Base-by-base conservation (phyloP, 768 basidiomycete species). In the Mycena latifolia region DNA sequence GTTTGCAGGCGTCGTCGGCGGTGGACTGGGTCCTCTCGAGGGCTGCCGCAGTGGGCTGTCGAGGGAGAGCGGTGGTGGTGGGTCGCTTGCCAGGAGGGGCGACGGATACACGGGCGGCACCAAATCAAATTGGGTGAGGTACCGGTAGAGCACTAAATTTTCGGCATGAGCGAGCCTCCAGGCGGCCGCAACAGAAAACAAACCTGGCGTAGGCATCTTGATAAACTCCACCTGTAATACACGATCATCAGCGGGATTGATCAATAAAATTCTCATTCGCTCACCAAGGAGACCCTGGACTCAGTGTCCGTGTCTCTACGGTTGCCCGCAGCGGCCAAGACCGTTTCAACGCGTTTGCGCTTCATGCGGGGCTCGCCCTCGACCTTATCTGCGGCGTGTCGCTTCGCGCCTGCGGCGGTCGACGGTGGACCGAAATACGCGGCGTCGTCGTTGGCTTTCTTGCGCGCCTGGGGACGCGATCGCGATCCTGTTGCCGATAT, bases 361-460 rank as follows among this genome's bases (percentile, higher is more conserved):
- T 94, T 93, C 57, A 84, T 82, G 53, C 92, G 82, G 18, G 89
- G 88, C 69, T 93, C 92, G n/a, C 90, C 90, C 10, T 93, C 91
- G 27, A 80, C 84, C 71, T 88, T 86, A 55, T 93, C 92, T 20
- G 73, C 79, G 0, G 91, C 92, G 48, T 87, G 86, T 69, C 92
- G 79, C 74, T 94, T 93, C 20, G 83, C 75, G 39, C 87, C 86
- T 18, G 76, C 76, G 17, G 79, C 78, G 72, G n/a, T 78, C 70
- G 9, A 79, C 77, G 11, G 80, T 15, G 88, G 86, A 18, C 88
- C 89, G 66, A 88, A 85, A 76, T 93, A 92, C 24, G 90, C 83
- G 18, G 90, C 88, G 74, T 93, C 89, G 63, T 91, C 89, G 73
- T 87, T 88, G 41, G 79, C 80, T 69, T 88, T 90, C 74, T 85